phyloP scores from a whole-genome alignment of 768 basidiomycete species.

The Boletus sensibilis region DNA sequence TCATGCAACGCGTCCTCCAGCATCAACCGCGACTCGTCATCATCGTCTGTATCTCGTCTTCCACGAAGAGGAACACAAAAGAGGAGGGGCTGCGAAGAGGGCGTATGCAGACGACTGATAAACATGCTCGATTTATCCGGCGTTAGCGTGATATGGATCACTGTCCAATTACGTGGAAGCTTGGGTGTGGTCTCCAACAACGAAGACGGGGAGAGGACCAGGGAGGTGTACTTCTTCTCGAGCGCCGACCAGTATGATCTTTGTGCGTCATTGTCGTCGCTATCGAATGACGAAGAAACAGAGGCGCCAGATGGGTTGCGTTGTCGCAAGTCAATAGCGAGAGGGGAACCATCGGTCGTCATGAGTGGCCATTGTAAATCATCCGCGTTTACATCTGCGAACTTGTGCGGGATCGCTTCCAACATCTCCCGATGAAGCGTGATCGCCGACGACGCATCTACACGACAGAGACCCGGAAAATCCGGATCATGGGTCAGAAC shows the following conservation, averaged over 20 bases:
- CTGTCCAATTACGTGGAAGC: constrained; percentile 78
- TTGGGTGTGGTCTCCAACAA: constrained; percentile 42
- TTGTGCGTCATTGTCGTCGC: constrained; percentile 39
- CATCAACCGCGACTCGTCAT: constrained; percentile 69
- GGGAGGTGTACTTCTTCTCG: constrained; percentile 48
- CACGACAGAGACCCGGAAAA: neutral
- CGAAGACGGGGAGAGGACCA: constrained; percentile 27
- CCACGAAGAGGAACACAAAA: constrained; percentile 90
- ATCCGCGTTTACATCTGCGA: constrained; percentile 46
- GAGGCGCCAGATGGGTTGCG: constrained; percentile 20
- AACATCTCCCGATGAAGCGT: constrained; percentile 85
- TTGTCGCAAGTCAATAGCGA: constrained; percentile 23
- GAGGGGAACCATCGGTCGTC: constrained; percentile 41
- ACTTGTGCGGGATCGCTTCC: constrained; percentile 76
- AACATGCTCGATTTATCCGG: constrained; percentile 83
- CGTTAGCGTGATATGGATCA: constrained; percentile 80
- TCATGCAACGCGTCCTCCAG: constrained; percentile 74
- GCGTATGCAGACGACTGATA: constrained; percentile 71
- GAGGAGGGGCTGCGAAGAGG: constrained; percentile 57
- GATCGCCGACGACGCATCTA: constrained; percentile 74
- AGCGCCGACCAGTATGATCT: constrained; percentile 64
- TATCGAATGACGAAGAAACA: constrained; percentile 20
- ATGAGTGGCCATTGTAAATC: constrained; percentile 77
- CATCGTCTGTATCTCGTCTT: constrained; percentile 70
- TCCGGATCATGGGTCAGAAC: neutral